phyloP scores from a whole-genome alignment of 2,329 filamentous ascomycete genomes.

The Spiromastix sp. region DNA sequence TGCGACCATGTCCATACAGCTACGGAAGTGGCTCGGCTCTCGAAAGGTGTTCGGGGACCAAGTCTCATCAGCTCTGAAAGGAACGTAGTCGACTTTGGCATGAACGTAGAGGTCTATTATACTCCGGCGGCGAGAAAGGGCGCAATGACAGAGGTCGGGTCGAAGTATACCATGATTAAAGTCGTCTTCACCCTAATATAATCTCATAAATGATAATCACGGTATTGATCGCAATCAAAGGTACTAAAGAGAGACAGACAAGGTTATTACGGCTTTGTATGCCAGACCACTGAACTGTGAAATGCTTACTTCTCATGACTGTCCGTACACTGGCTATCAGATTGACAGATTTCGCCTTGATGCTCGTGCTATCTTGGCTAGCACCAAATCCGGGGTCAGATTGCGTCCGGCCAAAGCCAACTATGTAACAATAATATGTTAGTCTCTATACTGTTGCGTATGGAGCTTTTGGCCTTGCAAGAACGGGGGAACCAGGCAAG shows the following conservation, averaged over 20 bases:
- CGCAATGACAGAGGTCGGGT: too few relatives aligned
- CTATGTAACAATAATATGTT: slow-evolving; percentile 34
- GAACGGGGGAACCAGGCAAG: slow-evolving; percentile 7
- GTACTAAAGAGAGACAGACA: slow-evolving; percentile 45
- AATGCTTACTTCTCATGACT: slow-evolving; percentile 84
- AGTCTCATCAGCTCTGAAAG: too few relatives aligned
- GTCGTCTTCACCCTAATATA: slow-evolving; percentile 52
- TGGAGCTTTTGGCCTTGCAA: too few relatives aligned
- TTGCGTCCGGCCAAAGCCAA: slow-evolving; percentile 62
- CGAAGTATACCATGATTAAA: too few relatives aligned
- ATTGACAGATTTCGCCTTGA: slow-evolving; percentile 81
- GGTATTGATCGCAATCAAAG: slow-evolving; percentile 72
- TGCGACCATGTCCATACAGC: too few relatives aligned
- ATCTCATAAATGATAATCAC: slow-evolving; percentile 76
- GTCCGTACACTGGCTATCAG: slow-evolving; percentile 84
- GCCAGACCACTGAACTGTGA: too few relatives aligned
- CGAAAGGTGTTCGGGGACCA: too few relatives aligned
- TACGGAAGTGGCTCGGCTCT: too few relatives aligned
- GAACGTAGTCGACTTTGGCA: too few relatives aligned
- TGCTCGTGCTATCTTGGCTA: slow-evolving; percentile 58
- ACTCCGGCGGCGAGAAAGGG: too few relatives aligned
- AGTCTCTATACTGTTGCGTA: neutral
- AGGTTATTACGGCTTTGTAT: too few relatives aligned
- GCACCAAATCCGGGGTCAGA: slow-evolving; percentile 69
- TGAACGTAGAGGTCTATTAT: too few relatives aligned